phyloP scores from a whole-genome alignment of 805 yeast species.

The Cyberlindnera petersonii region DNA sequence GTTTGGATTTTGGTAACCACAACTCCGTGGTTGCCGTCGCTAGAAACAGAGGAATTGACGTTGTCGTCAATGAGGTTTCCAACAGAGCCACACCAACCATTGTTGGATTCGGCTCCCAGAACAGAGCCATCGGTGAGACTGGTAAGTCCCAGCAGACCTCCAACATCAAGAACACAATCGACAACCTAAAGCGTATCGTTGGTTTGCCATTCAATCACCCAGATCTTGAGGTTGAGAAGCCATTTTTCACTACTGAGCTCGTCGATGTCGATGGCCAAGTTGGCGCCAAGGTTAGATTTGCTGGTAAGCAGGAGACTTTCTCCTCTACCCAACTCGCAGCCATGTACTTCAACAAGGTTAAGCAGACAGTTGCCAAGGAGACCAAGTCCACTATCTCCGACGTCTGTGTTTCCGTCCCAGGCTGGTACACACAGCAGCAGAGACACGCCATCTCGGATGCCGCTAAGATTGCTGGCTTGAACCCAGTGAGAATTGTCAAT shows the following conservation, averaged over 20 bases:
- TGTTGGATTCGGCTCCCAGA: conserved; percentile 87
- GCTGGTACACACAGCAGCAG: conserved; percentile 95
- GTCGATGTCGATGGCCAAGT: conserved; percentile 71
- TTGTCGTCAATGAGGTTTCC: conserved; percentile 96
- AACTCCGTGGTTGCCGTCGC: conserved; percentile 95
- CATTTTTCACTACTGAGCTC: conserved; percentile 69
- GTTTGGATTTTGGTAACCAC: conserved; percentile 96
- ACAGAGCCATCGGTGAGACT: conserved; percentile 90
- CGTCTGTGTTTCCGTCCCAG: conserved; percentile 92
- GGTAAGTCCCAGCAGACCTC: conserved; percentile 97
- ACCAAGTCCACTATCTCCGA: conserved; percentile 75
- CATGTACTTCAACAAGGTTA: conserved; percentile 90
- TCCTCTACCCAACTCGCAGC: conserved; percentile 89
- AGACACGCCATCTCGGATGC: conserved; percentile 96
- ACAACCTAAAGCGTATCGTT: conserved; percentile 87
- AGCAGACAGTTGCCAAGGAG: conserved; percentile 74
- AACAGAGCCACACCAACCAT: conserved; percentile 93
- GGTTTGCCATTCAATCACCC: conserved; percentile 76
- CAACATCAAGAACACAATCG: conserved; percentile 93
- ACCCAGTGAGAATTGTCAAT: conserved; percentile 97
- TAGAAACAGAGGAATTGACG: conserved; percentile 96
- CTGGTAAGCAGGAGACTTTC: conserved; percentile 74
- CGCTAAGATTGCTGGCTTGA: conserved; percentile 90
- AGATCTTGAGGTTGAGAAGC: conserved; percentile 69
- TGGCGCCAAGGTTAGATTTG: conserved; percentile 81